These are phyloP conservation scores for Acrocalymma vagum DNA, from an alignment of 2,329 filamentous ascomycete species.

Conservation along the genomic window DNA sequence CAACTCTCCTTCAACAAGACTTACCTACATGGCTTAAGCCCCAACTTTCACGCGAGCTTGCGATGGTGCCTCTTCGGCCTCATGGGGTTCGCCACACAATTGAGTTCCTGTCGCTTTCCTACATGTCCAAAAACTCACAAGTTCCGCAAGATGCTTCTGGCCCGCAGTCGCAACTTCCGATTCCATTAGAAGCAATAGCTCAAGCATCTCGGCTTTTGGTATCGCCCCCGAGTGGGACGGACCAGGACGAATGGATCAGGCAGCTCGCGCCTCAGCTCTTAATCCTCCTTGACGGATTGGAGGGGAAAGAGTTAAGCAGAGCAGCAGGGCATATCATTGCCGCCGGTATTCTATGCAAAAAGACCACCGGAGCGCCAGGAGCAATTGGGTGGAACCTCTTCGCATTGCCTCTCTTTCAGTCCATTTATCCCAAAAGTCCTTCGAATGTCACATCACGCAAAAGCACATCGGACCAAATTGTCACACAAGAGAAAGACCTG, in stretches of 20 bases:
- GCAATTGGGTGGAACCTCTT: conserved; percentile 68
- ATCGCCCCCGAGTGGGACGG: conserved; percentile 64
- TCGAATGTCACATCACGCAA: conserved; percentile 45
- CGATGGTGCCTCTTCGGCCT: conserved; percentile 66
- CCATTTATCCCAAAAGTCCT: conserved; percentile 56
- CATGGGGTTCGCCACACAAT: conserved; percentile 73
- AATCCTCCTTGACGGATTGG: conserved; percentile 67
- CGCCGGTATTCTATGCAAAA: conserved; percentile 72
- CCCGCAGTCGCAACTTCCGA: conserved; percentile 58
- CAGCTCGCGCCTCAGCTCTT: conserved; percentile 69
- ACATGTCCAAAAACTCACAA: conserved; percentile 61
- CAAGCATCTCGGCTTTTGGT: conserved; percentile 70
- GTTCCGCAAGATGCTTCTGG: conserved; percentile 37
- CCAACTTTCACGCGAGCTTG: conserved; percentile 65
- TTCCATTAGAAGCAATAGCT: conserved; percentile 73
- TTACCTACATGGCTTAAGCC: conserved; percentile 68
- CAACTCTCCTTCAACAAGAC: conserved; percentile 69
- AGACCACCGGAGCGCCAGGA: conserved; percentile 70
- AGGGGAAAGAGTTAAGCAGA: conserved; percentile 66
- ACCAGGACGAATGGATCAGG: conserved; percentile 67
- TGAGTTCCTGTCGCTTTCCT: conserved; percentile 76
- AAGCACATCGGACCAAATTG: conserved; percentile 56
- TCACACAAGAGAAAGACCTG: conserved; percentile 61
- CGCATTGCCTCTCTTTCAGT: conserved; percentile 64
- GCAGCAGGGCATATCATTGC: conserved; percentile 70